Evolutionary conservation across 768 basidiomycete species (phyloP), one percentile per base, ranked within the genome.

Genomic region (Amanita molliuscula): DNA sequence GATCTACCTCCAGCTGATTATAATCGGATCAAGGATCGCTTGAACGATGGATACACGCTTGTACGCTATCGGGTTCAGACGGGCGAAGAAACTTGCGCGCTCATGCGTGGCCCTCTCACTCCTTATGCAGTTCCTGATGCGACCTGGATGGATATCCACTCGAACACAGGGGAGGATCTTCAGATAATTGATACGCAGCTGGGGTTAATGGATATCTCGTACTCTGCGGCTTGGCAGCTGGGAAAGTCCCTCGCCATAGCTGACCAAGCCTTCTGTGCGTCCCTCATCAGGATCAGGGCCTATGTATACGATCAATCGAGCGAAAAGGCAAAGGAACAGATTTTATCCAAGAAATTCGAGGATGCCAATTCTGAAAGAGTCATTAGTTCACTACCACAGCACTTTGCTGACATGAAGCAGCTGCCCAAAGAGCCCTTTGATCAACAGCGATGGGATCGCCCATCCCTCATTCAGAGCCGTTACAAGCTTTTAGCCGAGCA

Each of bases 201-300:
- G 8, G 48, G 48, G 11, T 9, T 49, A 26, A 49, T 49, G 15
- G 48, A 49, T 13, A 23, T 49, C 29, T 38, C 48, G n/a, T 49
- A 49, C 20, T 49, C 36, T 6, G 10, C 48, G 28, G 48, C 48
- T 38, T 49, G 48, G 48, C 48, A 49, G 34, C 36, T 49, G 2
- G 48, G 48, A 23, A 49, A 49, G 20, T 21, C 48, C 15, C 48
- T 49, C 26, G 48, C 48, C 6, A 49, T 49, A 3, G 48, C 48
- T 16, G 37, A 49, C 21, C 48, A 38, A 23, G 36, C 34, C 11
- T 49, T 49, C 26, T 38, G 18, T 38, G 48, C 48, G 5, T 5
- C 48, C 8, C 20, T 49, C 1, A 20, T 38, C 11, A 31, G 31
- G 31, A 31, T 31, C 31, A 31, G 31, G 31, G 31, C 31, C 10